Conservation (phyloP, 768 basidiomycete species). For the Grammothele lineata region DNA sequence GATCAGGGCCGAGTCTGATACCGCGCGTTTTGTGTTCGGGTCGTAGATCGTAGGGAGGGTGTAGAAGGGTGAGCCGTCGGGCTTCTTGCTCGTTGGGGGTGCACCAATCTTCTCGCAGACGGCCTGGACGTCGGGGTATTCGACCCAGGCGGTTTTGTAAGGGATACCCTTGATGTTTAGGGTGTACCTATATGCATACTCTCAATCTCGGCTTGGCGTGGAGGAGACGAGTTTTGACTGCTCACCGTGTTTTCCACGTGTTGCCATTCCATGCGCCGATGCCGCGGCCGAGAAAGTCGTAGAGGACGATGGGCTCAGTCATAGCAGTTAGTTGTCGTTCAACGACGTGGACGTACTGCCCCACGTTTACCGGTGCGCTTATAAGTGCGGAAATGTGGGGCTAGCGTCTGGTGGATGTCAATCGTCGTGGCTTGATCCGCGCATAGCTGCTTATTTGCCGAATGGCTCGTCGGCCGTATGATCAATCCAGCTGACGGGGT, state of each 20-base stretch:
- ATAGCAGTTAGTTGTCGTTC: too few species aligned
- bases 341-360: too few species aligned
- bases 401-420: too few species aligned
- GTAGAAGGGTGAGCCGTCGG: slow-evolving; percentile 33
- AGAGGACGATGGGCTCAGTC: slow-evolving; percentile 15
- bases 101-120: slow-evolving; percentile 34
- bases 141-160: slow-evolving; percentile 48
- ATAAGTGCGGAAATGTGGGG: too few species aligned
- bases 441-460: too few species aligned
- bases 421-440: too few species aligned
- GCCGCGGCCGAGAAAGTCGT: slow-evolving; percentile 17
- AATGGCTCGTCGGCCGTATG: too few species aligned
- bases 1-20: slow-evolving; percentile 45
- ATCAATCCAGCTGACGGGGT: too few species aligned
- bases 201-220: neutral
- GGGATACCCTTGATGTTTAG: slow-evolving; percentile 38
- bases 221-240: too few species aligned
- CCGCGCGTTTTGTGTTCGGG: slow-evolving; percentile 31
- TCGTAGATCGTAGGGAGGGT: slow-evolving; percentile 52
- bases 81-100: slow-evolving; percentile 28
- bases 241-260: slow-evolving; percentile 18
- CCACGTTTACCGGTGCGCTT: too few species aligned
- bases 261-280: slow-evolving; percentile 14
- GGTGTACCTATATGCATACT: slow-evolving; percentile 16
- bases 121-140: slow-evolving; percentile 44